phyloP scores from a whole-genome alignment of 2,329 filamentous ascomycete species.

The Fusarium sp. region DNA sequence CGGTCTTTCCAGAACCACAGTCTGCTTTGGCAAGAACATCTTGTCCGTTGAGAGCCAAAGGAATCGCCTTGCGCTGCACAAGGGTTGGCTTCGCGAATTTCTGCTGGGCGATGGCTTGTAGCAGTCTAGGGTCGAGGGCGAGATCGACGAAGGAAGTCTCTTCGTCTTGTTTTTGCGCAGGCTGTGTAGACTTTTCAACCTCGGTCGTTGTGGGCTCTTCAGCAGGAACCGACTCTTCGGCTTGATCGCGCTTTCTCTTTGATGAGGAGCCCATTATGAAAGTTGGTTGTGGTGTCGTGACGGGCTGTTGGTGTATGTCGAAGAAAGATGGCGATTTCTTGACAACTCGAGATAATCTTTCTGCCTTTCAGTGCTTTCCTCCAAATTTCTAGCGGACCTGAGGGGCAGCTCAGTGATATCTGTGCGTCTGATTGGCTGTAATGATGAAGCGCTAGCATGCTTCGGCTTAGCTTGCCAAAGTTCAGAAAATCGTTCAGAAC shows the following conservation, averaged over 20 bases:
- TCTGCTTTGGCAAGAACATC: conserved; percentile 93
- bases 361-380: conserved; percentile 39
- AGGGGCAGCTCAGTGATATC: conserved; percentile 43
- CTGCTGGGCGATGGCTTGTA: conserved; percentile 87
- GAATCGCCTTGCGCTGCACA: conserved; percentile 89
- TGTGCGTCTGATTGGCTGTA: conserved; percentile 33
- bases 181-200: conserved; percentile 45
- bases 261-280: conserved; percentile 49
- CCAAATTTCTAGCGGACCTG: conserved; percentile 45
- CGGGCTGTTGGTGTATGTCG: conserved; percentile 20
- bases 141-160: conserved; percentile 77
- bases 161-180: conserved; percentile 40
- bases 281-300: conserved; percentile 54
- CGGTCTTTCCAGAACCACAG: conserved; percentile 96
- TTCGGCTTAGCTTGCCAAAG: neutral
- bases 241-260: conserved; percentile 72
- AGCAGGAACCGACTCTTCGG: conserved; percentile 60
- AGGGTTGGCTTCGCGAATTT: conserved; percentile 88
- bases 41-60: conserved; percentile 85
- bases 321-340: conserved; percentile 41
- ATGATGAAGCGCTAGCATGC: rapidly evolving
- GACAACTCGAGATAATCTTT: conserved; percentile 33
- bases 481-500: conserved; percentile 43
- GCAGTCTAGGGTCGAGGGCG: conserved; percentile 83
- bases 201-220: conserved; percentile 46